Base-by-base conservation (phyloP, 2,329 filamentous ascomycete species). In the Aureobasidium namibiae region DNA sequence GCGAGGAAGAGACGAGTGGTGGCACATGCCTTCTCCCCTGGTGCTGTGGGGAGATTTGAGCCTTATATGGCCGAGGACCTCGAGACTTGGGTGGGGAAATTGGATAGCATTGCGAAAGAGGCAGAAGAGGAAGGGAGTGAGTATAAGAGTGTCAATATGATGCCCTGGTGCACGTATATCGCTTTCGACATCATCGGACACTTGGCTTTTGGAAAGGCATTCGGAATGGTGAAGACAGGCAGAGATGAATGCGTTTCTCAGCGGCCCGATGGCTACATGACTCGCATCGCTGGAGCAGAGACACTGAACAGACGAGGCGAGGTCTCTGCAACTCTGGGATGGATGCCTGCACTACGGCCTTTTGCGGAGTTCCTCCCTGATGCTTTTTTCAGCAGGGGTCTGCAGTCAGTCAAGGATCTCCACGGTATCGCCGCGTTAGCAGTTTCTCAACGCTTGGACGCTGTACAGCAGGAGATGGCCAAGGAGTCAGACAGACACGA, bases 1-100 rank as follows among this genome's bases (percentile, higher is more conserved):
- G 68, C 68, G 1, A 66, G 70, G 1, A 72, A 72, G 60, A 66
- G 70, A 2, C 72, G 71, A 39, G 69, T 71, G 38, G 68, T 72
- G 41, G 66, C 70, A 0, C 70, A 72, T 53, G 69, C 68, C 8
- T 72, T 72, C 50, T 70, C 68, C 0, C 69, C 69, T 0, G 65
- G 64, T 38, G 67, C 69, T 6, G 68, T 71, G 5, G 65, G 66
- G 21, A 66, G 61, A 0, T 72, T 72, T 58, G 70, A 71, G 53
- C 65, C 64, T 5, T 65, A 70, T 26, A 72, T 72, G 67, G 66
- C 69, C 1, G 65, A 63, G 2, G 66, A 67, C 36, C 61, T 67
- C 10, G 61, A 60, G 10, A 57, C 62, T 42, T 67, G 65, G 65
- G 61, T 64, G 6, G 44, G 46, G 9, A 62, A 66, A 23, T 59